A percentile compares a stretch with the other conserved stretches of the same genome.
phyloP scores from a whole-genome alignment of 805 yeast species.

The Brettanomyces bruxellensis region DNA sequence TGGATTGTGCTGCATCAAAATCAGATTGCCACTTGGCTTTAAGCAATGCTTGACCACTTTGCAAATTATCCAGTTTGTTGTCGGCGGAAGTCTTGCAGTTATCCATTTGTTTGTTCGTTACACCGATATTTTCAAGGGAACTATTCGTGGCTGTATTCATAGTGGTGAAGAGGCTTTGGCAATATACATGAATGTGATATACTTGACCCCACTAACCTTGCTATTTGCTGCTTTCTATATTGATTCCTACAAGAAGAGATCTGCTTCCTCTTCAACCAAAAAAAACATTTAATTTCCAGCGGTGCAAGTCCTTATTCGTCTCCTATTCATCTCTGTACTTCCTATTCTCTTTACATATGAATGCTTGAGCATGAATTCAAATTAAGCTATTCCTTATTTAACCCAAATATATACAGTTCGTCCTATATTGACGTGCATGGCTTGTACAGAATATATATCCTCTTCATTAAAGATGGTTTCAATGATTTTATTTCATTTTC shows the following conservation, averaged over 20 bases:
- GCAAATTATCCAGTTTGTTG: conserved; percentile 60
- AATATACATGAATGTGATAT: conserved; percentile 49
- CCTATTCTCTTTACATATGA: not conserved
- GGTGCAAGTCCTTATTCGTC: not conserved
- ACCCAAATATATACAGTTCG: not conserved
- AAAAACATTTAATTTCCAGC: not conserved
- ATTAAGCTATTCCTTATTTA: not conserved
- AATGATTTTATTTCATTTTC: no score
- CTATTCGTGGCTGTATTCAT: conserved; percentile 40
- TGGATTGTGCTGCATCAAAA: conserved; percentile 48
- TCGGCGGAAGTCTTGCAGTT: conserved; percentile 63
- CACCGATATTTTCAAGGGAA: conserved; percentile 37
- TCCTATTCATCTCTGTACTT: not conserved
- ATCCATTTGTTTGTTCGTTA: conserved; percentile 54
- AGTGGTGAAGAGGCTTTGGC: conserved; percentile 57
- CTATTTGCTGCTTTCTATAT: conserved; percentile 58
- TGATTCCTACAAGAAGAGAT: conserved; percentile 39
- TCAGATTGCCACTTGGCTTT: conserved; percentile 46
- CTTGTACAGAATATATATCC: no score
- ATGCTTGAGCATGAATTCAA: not conserved
- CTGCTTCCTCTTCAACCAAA: conserved; percentile 3
- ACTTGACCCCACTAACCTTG: conserved; percentile 59
- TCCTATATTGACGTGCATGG: no score
- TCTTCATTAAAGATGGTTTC: no score
- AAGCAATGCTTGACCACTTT: conserved; percentile 55